Conservation (phyloP, 2,329 filamentous ascomycete species). For the Didymella sp. region DNA sequence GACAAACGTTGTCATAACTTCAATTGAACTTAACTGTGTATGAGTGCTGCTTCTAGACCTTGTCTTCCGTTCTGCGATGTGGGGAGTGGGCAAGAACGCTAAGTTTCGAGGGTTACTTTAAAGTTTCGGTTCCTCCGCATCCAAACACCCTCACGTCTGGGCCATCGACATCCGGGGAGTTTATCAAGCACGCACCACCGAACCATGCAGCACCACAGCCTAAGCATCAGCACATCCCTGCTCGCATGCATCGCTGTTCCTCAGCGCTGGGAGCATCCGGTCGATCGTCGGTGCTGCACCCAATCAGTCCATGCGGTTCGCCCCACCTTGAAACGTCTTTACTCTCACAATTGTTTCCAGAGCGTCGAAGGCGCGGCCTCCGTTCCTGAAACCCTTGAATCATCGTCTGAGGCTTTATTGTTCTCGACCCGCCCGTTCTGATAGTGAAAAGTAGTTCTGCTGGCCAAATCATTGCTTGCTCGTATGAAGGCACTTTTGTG, state of each 20-base stretch:
- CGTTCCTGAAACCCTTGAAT: background rate
- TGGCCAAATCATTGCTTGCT: constrained; percentile 15
- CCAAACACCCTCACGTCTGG: constrained; percentile 10
- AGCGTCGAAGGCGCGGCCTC: background rate
- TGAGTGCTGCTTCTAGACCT: background rate
- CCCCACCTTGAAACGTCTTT: constrained; percentile 10
- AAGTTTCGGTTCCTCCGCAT: constrained; percentile 16
- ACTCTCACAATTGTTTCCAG: constrained; percentile 15
- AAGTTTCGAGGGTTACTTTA: constrained; percentile 4
- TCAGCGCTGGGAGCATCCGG: background rate
- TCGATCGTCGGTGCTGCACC: background rate
- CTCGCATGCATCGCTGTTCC: background rate
- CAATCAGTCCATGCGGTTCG: background rate
- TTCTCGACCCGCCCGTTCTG: background rate
- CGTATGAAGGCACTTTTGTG: no score
- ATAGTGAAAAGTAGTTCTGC: constrained; percentile 12
- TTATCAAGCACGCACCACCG: constrained; percentile 1
- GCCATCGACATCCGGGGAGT: constrained; percentile 5
- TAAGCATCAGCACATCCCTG: constrained; percentile 2
- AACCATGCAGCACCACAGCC: background rate
- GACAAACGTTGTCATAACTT: background rate
- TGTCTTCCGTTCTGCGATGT: background rate
- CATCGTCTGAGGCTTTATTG: constrained; percentile 1
- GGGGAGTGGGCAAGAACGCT: background rate
- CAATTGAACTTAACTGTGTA: background rate